Evolutionary conservation across 306 rosid genomes (phyloP).

Genomic region (Cicer arietinum): DNA sequence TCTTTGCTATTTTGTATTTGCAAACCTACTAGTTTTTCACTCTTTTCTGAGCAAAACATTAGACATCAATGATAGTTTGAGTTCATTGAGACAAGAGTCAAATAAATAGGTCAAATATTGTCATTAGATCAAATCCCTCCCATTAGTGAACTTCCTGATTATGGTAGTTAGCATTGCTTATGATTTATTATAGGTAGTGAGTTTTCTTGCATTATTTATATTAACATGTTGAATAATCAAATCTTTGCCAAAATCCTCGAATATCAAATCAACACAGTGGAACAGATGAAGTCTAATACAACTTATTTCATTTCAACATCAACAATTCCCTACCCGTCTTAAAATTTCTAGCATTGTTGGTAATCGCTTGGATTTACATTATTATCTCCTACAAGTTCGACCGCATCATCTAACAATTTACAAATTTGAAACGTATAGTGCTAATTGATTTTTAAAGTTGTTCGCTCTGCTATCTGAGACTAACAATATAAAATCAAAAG

Average conservation of each 20-base stretch:
- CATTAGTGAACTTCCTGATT: background rate
- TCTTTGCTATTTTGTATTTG: no score
- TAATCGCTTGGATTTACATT: background rate
- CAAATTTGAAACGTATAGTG: no score
- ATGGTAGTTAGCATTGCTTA: background rate
- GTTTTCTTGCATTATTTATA: background rate
- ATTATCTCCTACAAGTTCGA: background rate
- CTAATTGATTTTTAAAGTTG: no score
- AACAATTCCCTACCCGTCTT: background rate
- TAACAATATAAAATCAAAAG: no score
- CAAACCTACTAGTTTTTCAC: no score
- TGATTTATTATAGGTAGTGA: background rate
- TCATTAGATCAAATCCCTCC: conserved; percentile 4
- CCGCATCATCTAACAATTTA: background rate
- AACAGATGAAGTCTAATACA: background rate
- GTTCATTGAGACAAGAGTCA: no score
- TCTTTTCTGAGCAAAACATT: no score
- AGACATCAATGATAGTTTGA: no score
- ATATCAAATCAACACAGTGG: background rate
- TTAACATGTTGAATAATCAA: background rate
- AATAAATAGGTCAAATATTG: no score
- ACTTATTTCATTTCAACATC: background rate
- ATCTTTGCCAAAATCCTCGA: background rate
- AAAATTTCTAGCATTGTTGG: background rate
- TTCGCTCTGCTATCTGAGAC: no score